These are phyloP conservation scores for Colletotrichum higginsianum DNA, from an alignment of 2,329 filamentous ascomycete genomes.

Conservation along the genomic window DNA sequence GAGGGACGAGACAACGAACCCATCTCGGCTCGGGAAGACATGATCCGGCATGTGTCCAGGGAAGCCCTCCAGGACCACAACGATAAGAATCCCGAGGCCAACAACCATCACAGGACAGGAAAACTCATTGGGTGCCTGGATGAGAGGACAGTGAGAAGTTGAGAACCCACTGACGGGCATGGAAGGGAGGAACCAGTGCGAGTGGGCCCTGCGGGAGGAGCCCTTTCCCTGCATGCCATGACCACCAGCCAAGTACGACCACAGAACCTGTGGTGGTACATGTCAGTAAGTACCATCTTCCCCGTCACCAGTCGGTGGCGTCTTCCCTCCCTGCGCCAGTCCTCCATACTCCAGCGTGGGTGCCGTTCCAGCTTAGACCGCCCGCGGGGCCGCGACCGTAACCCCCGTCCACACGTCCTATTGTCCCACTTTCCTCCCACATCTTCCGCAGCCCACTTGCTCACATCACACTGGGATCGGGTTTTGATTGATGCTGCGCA, in stretches of 20 bases:
- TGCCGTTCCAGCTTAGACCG: constrained; percentile 16
- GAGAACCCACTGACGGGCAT: not conserved
- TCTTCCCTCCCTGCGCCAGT: constrained; percentile 31
- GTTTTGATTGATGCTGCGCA: constrained; percentile 3
- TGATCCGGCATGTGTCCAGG: not conserved
- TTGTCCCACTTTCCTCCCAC: constrained; percentile 14
- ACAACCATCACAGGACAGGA: not conserved
- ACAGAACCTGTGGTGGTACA: not conserved
- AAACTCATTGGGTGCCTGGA: too few relatives aligned
- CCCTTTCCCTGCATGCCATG: constrained; percentile 29
- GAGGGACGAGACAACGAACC: not conserved
- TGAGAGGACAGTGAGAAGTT: not conserved
- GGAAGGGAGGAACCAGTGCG: constrained; percentile 22
- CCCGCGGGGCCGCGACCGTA: not conserved
- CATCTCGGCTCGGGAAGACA: not conserved
- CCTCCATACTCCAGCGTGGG: constrained; percentile 9
- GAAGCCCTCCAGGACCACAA: not conserved
- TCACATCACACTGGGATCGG: constrained; percentile 14
- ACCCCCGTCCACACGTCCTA: not conserved
- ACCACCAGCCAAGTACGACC: not conserved
- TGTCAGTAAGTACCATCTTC: not conserved
- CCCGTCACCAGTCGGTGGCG: not conserved
- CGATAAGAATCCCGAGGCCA: not conserved
- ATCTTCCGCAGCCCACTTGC: constrained; percentile 18
- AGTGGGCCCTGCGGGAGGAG: constrained; percentile 26